A percentile compares a stretch with the other conserved stretches of the same genome.
Evolutionary conservation across 2,329 filamentous ascomycete species (phyloP).

Genomic region (Epichloe baconii): DNA sequence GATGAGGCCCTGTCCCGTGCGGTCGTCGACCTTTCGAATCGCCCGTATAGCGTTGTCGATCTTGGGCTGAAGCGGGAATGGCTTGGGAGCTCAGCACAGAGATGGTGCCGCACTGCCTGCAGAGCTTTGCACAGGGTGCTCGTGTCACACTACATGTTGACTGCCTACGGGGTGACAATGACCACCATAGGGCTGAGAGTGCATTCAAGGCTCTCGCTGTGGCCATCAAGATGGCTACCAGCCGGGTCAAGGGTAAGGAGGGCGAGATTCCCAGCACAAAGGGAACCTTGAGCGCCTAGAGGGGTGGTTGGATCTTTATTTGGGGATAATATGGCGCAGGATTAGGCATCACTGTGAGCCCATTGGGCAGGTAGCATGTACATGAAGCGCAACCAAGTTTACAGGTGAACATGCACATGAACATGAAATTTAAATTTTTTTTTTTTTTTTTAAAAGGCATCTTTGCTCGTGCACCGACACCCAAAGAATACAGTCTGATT

Average conservation of each 20-base stretch:
- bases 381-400: too few species aligned
- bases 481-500: too few species aligned
- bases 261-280: conserved; percentile 94
- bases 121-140: conserved; percentile 85
- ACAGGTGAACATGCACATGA: too few species aligned
- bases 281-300: conserved; percentile 61
- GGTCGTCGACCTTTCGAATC: conserved; percentile 88
- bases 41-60: conserved; percentile 73
- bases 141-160: conserved; percentile 92
- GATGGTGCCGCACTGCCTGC: conserved; percentile 93
- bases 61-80: conserved; percentile 81
- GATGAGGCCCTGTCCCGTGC: conserved; percentile 91
- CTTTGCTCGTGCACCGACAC: too few species aligned
- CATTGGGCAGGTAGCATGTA: too few species aligned
- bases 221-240: conserved; percentile 66
- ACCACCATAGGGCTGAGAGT: conserved; percentile 91
- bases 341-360: too few species aligned
- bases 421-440: too few species aligned
- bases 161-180: conserved; percentile 79
- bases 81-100: conserved; percentile 89
- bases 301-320: conserved; percentile 1
- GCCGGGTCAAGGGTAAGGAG: conserved; percentile 63
- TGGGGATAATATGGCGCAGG: not conserved
- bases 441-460: too few species aligned
- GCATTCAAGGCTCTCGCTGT: conserved; percentile 94